Percentiles rank a stretch among this genome's conserved stretches.
Conservation (phyloP, 2,329 filamentous ascomycete genomes). For the Cadophora sp. region DNA sequence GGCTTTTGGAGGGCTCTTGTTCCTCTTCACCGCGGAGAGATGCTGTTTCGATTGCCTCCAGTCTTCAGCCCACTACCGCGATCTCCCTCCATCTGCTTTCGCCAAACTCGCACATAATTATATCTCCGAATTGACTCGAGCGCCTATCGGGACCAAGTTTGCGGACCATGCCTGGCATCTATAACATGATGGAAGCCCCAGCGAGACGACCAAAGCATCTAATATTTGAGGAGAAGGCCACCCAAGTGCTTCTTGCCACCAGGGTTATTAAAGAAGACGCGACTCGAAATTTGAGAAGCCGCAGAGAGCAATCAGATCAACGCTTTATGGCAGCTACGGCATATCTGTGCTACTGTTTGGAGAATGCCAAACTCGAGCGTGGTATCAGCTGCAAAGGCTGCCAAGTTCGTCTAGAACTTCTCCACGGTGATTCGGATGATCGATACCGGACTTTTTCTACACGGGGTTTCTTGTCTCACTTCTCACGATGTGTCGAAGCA, state of each 20-base stretch:
- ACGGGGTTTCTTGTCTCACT: slow-evolving; percentile 10
- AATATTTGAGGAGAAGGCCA: slow-evolving; percentile 11
- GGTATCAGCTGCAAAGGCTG: slow-evolving; percentile 11
- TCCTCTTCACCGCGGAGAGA: background rate
- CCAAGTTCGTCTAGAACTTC: slow-evolving; percentile 5
- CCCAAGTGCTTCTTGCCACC: slow-evolving; percentile 8
- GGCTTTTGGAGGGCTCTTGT: too few relatives aligned
- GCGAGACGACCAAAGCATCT: slow-evolving; percentile 11
- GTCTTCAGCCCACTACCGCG: background rate
- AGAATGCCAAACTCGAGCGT: slow-evolving; percentile 12
- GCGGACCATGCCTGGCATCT: slow-evolving; percentile 9
- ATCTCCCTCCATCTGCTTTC: background rate
- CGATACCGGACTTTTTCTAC: slow-evolving; percentile 10
- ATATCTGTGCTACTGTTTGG: slow-evolving; percentile 6
- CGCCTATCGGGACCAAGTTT: slow-evolving; percentile 10
- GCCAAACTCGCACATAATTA: background rate
- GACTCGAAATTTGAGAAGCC: slow-evolving; percentile 9
- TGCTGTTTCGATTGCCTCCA: background rate
- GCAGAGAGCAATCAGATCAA: slow-evolving; percentile 7
- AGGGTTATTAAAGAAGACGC: slow-evolving; percentile 7
- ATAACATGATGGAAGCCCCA: slow-evolving; percentile 10
- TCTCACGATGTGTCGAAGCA: slow-evolving; percentile 11
- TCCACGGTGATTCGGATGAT: slow-evolving; percentile 8
- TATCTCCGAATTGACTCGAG: slow-evolving; percentile 1
- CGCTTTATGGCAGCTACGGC: slow-evolving; percentile 13